Conservation (phyloP, 2,329 filamentous ascomycete species). For the Xylariaceae sp. region DNA sequence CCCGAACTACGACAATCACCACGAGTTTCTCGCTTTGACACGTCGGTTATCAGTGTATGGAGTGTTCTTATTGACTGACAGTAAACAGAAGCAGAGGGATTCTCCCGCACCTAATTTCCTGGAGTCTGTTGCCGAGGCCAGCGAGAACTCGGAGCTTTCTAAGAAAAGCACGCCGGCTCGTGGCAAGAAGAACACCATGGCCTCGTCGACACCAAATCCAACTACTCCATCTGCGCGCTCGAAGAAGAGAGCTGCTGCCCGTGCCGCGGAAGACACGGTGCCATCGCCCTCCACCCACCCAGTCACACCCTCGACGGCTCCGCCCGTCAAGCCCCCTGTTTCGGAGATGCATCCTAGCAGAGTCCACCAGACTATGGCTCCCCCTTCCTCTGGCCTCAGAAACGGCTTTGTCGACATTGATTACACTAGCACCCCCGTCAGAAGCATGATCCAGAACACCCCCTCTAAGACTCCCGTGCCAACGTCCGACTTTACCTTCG, state of each 20-base stretch:
- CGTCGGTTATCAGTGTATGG: background rate
- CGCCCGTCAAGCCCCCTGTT: constrained; percentile 62
- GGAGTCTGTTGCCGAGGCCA: constrained; percentile 38
- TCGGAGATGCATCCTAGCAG: constrained; percentile 91
- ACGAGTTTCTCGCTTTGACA: background rate
- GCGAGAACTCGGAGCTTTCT: constrained; percentile 28
- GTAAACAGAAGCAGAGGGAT: constrained; percentile 24
- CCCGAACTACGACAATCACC: background rate
- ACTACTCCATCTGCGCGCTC: constrained; percentile 41
- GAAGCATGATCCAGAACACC: constrained; percentile 49
- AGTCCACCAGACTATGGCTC: constrained; percentile 67
- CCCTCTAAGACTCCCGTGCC: constrained; percentile 56
- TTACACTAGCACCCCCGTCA: constrained; percentile 44
- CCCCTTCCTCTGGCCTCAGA: constrained; percentile 72
- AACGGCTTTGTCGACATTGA: constrained; percentile 77
- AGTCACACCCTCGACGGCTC: constrained; percentile 58
- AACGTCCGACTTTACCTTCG: constrained; percentile 61
- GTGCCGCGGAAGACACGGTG: constrained; percentile 24
- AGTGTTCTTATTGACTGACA: background rate
- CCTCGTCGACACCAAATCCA: constrained; percentile 35
- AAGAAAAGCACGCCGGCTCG: constrained; percentile 28
- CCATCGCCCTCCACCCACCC: constrained; percentile 36
- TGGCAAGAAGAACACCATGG: constrained; percentile 27
- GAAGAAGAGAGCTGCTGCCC: constrained; percentile 27
- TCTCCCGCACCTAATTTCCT: constrained; percentile 16